Evolutionary conservation across 2,329 filamentous ascomycete species (phyloP), one percentile per base, ranked within the genome.

Genomic region (Trichoderma gracile): DNA sequence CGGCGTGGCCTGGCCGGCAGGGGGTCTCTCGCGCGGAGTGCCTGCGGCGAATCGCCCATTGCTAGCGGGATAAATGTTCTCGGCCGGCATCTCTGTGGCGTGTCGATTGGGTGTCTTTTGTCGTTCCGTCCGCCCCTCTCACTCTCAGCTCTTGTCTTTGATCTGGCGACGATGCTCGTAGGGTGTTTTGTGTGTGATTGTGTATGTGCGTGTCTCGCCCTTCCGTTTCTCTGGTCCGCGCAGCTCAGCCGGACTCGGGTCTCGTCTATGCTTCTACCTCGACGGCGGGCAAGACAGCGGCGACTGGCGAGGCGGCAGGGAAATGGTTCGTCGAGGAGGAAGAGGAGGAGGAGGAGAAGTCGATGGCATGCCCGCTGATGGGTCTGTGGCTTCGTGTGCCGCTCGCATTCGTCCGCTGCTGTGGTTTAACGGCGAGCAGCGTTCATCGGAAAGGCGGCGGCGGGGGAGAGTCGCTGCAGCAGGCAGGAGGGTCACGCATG

Each of bases 1-100:
- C 19, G 88, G 87, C 49, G 84, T 87, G 62, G 82, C 81, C n/a
- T 55, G 62, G 14, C 45, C 43, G 69, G 78, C 73, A 60, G 77
- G 72, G 70, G 33, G 4, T 14, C 78, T 78, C 69, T 82, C 83
- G 68, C 79, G 79, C 68, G 77, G 73, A 63, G 76, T 78, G 69
- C 75, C 77, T 52, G 76, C 73, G 40, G 74, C 73, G 58, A 76
- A 72, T 63, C 76, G 78, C 68, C 78, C 79, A 77, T 82, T 83
- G 71, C 81, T 83, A 68, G 70, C 68, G 66, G 75, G 73, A 63
- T 74, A 73, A 60, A 72, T 74, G 67, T 74, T 73, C 69, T 77
- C 75, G 52, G 70, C 70, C 69, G 73, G 67, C 72, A 73, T 76
- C 58, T 69, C 62, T 70, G 49, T 70, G n/a, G n/a, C n/a, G 49